Evolutionary conservation across 768 basidiomycete species (phyloP), one percentile per base, ranked within the genome.

Genomic region (Tylopilus subfusipes): DNA sequence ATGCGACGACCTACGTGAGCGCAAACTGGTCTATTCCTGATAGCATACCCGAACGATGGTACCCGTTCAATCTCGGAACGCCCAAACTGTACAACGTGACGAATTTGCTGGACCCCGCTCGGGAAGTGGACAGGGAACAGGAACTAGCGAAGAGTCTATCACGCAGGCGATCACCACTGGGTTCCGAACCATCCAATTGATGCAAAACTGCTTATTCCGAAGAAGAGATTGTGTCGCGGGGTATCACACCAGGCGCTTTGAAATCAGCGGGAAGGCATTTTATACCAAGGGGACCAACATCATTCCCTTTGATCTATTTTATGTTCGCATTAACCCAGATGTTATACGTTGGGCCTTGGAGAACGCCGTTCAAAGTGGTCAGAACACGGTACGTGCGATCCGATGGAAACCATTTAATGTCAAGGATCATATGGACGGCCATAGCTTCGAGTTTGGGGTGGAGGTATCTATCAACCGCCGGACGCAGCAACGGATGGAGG

Each of bases 291-390:
- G 82, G 10, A 81, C 80, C 24, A 84, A 82, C 50, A 75, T 82
- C 58, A 81, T 84, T 52, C 83, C 83, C 2, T 83, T 82, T 57
- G 82, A 84, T 65, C 78, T 78, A 9, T 83, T 84, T 63, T 82
- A 83, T 54, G 68, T 80, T 29, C 71, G 82, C 39, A 77, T 72
- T 13, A 75, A 76, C 11, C 73, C 77, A 12, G 80, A 79, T 22
- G 70, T 75, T 53, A 79, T 81, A 6, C 68, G 78, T 31, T 83
- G 82, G 82, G 68, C 83, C 21, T 63, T 83, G 14, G 76, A 83
- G 66, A 82, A 81, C 55, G 81, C 78, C 3, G 75, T 80, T 3
- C 64, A 68, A 44, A 79, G 78, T 50, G 81, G 80, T 10, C 82
- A 83, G 65, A 83, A 83, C 55, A 83, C 82, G 81, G 81, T 83